A percentile compares a stretch with the other conserved stretches of the same genome.
Conservation (phyloP, 73 alveolate species). For the Tetrahymena borealis region DNA sequence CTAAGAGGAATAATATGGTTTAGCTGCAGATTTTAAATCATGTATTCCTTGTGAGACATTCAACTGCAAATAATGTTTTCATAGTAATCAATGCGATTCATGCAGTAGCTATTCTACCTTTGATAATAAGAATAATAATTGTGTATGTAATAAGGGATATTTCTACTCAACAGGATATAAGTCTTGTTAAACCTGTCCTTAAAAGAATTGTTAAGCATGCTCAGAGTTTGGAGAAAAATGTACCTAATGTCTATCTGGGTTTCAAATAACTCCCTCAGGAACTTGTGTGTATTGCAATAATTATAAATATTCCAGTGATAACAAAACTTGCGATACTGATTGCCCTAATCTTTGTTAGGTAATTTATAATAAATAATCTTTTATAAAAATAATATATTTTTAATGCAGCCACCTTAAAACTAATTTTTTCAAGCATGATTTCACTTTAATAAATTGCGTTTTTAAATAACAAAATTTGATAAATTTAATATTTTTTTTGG, state of each 20-base stretch:
- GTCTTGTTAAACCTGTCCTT: background rate
- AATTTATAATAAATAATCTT: background rate
- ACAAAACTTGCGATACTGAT: background rate
- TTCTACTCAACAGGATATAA: background rate
- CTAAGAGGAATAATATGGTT: background rate
- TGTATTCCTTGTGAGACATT: background rate
- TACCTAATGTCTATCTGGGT: background rate
- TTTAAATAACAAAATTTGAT: too few relatives aligned
- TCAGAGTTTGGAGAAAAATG: background rate
- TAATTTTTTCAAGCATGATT: too few relatives aligned
- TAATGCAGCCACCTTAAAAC: background rate
- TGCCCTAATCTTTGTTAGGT: background rate
- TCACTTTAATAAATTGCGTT: too few relatives aligned
- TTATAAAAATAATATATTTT: too few relatives aligned
- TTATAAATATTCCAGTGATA: background rate
- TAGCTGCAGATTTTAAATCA: background rate
- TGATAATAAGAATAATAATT: background rate
- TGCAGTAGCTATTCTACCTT: background rate
- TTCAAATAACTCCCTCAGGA: background rate
- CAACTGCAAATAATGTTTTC: background rate
- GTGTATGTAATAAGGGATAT: background rate
- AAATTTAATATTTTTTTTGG: too few relatives aligned
- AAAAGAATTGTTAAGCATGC: background rate
- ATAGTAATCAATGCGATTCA: background rate
- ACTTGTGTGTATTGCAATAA: background rate